Conservation (phyloP, 176 grass and related monocot species). For the Oryza coarctata region DNA sequence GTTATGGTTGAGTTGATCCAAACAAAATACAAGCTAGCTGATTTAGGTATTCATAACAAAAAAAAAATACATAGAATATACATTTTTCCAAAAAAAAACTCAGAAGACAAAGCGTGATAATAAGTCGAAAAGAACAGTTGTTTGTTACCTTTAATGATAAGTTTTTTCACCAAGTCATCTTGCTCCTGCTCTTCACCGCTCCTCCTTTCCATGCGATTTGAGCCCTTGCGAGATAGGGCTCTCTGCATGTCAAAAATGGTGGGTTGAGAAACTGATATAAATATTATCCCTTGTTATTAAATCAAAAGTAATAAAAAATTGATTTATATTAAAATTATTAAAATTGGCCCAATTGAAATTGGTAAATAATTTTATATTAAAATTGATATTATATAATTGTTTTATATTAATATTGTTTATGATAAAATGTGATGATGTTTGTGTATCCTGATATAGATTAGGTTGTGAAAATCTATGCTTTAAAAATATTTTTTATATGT, state of each 20-base stretch:
- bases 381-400: too few relatives aligned
- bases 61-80: neutral
- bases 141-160: constrained; percentile 73
- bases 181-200: constrained; percentile 65
- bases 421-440: too few relatives aligned
- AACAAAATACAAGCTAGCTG: neutral
- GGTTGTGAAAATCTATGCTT: too few relatives aligned
- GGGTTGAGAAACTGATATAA: neutral
- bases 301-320: too few relatives aligned
- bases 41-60: constrained; percentile 6
- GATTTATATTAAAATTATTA: too few relatives aligned
- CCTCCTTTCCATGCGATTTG: constrained; percentile 69
- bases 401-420: too few relatives aligned
- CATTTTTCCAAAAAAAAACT: neutral
- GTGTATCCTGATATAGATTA: too few relatives aligned
- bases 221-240: constrained; percentile 84
- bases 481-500: too few relatives aligned
- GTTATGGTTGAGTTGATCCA: neutral
- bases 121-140: neutral
- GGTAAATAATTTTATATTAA: too few relatives aligned
- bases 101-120: neutral
- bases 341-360: too few relatives aligned
- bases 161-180: constrained; percentile 64
- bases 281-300: neutral
- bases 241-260: constrained; percentile 47